Conservation (phyloP, 2,329 filamentous ascomycete species). For the Xylaria sp. region DNA sequence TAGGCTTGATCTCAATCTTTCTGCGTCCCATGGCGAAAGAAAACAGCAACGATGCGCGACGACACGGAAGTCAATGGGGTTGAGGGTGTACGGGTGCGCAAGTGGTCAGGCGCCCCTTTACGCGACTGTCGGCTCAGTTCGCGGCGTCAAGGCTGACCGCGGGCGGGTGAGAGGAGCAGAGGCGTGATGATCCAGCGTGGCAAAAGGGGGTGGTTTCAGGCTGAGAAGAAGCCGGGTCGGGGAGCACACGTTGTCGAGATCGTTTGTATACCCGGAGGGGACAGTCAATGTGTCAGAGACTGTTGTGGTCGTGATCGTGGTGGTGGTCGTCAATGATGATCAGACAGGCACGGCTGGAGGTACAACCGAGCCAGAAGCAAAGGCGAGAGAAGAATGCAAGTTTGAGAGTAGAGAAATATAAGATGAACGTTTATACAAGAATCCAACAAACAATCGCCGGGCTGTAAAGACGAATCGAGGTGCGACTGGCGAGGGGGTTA, state of each 20-base stretch:
- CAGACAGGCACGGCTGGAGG: constrained; percentile 8
- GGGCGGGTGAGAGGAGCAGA: constrained; percentile 24
- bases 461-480: neutral
- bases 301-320: neutral
- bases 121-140: constrained; percentile 30
- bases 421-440: constrained; percentile 25
- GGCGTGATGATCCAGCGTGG: constrained; percentile 42
- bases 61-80: constrained; percentile 11
- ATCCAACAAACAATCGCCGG: neutral
- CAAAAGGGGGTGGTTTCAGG: constrained; percentile 30
- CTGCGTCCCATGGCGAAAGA: constrained; percentile 82
- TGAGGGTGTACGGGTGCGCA: constrained; percentile 19
- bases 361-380: neutral
- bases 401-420: neutral
- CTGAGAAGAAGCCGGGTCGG: constrained; percentile 34
- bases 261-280: constrained; percentile 13
- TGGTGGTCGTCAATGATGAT: neutral
- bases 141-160: constrained; percentile 32
- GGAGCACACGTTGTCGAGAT: neutral
- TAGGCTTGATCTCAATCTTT: constrained; percentile 99
- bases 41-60: constrained; percentile 17
- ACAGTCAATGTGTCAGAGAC: neutral
- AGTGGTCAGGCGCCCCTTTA: constrained; percentile 29
- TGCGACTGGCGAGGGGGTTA: neutral
- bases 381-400: no score